Evolutionary conservation across 768 basidiomycete genomes (phyloP).

Genomic region (Tubosaeta sp.): DNA sequence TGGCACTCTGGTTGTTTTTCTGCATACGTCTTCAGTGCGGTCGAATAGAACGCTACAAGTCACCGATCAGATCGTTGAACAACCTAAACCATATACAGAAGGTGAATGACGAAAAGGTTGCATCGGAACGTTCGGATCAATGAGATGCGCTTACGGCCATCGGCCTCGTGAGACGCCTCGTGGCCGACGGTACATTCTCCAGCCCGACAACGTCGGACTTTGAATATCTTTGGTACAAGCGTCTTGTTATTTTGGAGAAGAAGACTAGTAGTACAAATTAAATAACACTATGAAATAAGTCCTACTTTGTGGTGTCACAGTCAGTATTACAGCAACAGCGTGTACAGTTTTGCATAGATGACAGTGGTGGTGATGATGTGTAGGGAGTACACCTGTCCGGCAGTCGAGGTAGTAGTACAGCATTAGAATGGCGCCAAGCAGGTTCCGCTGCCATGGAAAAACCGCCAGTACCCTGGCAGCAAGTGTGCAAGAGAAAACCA

Average conservation of each 20-base stretch:
- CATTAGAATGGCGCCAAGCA: constrained; percentile 8
- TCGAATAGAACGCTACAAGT: background rate
- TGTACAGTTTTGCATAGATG: background rate
- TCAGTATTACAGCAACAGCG: constrained; percentile 8
- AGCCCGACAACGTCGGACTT: background rate
- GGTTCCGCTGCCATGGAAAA: constrained; percentile 15
- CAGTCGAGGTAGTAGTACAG: constrained; percentile 11
- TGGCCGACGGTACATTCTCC: background rate
- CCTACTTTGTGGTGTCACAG: background rate
- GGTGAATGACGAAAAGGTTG: background rate
- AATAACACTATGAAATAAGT: background rate
- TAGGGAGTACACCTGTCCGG: constrained; percentile 1
- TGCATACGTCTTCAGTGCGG: no score
- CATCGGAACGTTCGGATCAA: background rate
- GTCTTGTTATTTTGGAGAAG: background rate
- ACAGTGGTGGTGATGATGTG: background rate
- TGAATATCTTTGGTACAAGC: background rate
- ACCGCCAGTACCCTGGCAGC: constrained; percentile 29
- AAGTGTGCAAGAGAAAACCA: constrained; percentile 32
- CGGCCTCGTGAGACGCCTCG: background rate
- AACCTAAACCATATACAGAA: background rate
- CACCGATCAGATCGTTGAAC: background rate
- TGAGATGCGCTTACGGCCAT: background rate
- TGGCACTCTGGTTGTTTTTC: no score
- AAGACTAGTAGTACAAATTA: background rate